A percentile compares a stretch with the other conserved stretches of the same genome.
phyloP scores from a whole-genome alignment of 2,329 filamentous ascomycete species.

The Trichoderma sp. region DNA sequence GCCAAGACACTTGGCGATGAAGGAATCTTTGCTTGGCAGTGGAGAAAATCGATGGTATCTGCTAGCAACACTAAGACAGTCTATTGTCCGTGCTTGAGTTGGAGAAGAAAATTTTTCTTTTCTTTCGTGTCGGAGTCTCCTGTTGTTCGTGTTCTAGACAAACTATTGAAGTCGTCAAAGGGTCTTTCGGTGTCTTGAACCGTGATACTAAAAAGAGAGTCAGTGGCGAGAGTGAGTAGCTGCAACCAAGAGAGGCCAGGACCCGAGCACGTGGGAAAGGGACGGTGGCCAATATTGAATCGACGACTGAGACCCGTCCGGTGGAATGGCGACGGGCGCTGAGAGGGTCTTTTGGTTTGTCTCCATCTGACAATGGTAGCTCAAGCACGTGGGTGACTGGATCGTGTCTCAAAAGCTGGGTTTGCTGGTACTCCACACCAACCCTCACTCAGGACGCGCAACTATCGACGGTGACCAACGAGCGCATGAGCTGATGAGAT shows the following conservation, averaged over 20 bases:
- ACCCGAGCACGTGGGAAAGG: background rate
- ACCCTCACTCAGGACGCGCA: background rate
- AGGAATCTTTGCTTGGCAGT: background rate
- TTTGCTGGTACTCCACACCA: background rate
- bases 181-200: background rate
- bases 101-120: background rate
- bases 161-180: background rate
- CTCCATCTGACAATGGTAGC: background rate
- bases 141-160: background rate
- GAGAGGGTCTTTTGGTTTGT: background rate
- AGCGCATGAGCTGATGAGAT: background rate
- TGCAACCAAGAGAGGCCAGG: background rate
- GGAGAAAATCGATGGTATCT: background rate
- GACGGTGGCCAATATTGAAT: background rate
- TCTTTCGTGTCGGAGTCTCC: background rate
- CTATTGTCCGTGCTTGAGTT: background rate
- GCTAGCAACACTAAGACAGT: background rate
- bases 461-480: conserved; percentile 1
- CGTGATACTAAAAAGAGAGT: background rate
- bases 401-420: background rate
- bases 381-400: conserved; percentile 12
- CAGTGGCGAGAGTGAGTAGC: background rate
- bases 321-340: background rate
- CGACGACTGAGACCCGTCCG: background rate
- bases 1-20: conserved; percentile 14